Base-by-base conservation (phyloP, 2,329 filamentous ascomycete genomes). In the Aspergillus latus region DNA sequence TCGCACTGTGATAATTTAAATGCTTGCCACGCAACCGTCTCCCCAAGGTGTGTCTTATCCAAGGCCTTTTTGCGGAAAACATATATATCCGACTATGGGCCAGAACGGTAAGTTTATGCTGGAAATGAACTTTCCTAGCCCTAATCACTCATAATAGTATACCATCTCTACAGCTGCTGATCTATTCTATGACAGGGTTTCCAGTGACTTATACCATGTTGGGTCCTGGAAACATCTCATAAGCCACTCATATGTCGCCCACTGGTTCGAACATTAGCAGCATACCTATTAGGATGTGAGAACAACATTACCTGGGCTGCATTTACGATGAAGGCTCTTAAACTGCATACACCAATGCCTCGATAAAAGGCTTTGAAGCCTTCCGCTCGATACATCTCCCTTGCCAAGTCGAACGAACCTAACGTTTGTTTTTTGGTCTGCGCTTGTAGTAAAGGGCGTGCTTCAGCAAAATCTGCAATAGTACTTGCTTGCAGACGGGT, bases 211-310 rank as follows among this genome's bases (percentile, higher is more conserved):
- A 42, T 54, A 60, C 57, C 50, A 64, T 11, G 29, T 9, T 9
- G 63, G 44, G 34, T 62, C 56, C 44, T 66, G 68, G 32, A 77
- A 63, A 52, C 63, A 65, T 57, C 68, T 74, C 88, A 96, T 93
- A 66, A 90, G 84, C 86, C 88, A 91, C 75, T 97, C 92, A 70
- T 97, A 97, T 5, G 90, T 84, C 26, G 88, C 88, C 92, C 92
- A 97, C 77, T 92, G 81, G 48, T 57, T 48, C 34, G 29, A 44
- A 52, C 15, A 52, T 62, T 56, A 60, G 57, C 37, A 36, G n/a
- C 54, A 9, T 49, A 15, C 13, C 43, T 36, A 37, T 13, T 21
- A 13, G 32, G 34, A 11, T 13, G 28, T 11, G 42, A 26, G 28
- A 4, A 44, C 51, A 11, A 66, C 75, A 59, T 37, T 72, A 80